Percentiles rank a stretch among this genome's conserved stretches.
Evolutionary conservation across 75 land plant genomes (phyloP).

Genomic region (Pseudotsuga menziesii): DNA sequence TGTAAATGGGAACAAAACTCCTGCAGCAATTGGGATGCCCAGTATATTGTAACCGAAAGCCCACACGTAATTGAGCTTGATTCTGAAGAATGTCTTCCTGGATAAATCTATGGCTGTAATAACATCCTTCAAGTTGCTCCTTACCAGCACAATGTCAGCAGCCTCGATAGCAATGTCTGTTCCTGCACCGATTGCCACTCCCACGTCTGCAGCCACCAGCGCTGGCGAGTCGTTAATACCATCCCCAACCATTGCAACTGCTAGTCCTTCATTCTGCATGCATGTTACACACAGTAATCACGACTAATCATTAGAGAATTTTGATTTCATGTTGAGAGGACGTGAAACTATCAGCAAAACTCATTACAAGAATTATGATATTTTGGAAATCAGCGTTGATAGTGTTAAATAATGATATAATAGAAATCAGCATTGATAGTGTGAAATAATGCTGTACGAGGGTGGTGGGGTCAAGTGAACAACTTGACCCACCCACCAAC

Average conservation of each 20-base stretch:
- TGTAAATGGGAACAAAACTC: slow-evolving; percentile 36
- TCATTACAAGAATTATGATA: neutral
- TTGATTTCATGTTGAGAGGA: neutral
- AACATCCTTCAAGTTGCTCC: slow-evolving; percentile 46
- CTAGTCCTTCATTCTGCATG: slow-evolving; percentile 17
- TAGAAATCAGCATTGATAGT: neutral
- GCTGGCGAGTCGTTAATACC: slow-evolving; percentile 60
- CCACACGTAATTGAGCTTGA: slow-evolving; percentile 43
- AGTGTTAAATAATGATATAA: neutral
- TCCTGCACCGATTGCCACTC: slow-evolving; percentile 57
- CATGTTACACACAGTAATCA: too few relatives aligned
- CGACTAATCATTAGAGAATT: too few relatives aligned
- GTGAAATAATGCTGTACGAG: neutral
- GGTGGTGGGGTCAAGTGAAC: too few relatives aligned
- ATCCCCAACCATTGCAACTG: slow-evolving; percentile 59
- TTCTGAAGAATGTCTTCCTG: slow-evolving; percentile 36
- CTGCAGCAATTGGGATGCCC: slow-evolving; percentile 57
- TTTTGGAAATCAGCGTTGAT: neutral
- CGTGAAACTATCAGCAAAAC: too few relatives aligned
- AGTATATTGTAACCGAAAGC: slow-evolving; percentile 55
- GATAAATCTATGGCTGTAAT: slow-evolving; percentile 48
- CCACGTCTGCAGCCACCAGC: slow-evolving; percentile 51
- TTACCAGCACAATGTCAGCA: slow-evolving; percentile 51
- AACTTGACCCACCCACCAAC: too few relatives aligned
- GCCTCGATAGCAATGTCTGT: slow-evolving; percentile 59